Evolutionary conservation across 257 asterid genomes (phyloP), one percentile per base, ranked within the genome.

Genomic region (Nicotiana tabacum): DNA sequence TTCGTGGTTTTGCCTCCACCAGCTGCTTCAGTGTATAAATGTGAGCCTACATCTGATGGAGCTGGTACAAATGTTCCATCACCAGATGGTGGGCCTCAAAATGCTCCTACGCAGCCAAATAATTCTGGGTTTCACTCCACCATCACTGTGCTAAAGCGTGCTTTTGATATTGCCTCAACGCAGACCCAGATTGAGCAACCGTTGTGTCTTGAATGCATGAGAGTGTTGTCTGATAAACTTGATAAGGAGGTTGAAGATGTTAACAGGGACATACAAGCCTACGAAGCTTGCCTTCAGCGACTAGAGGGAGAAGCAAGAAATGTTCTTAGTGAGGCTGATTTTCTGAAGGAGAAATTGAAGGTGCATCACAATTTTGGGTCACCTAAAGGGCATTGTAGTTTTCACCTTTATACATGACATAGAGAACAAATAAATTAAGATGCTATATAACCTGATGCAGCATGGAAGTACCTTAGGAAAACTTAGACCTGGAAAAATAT

Each of bases 201-300:
- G 64, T 72, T 96, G 53, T 96, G 99, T 85, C 95, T 96, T 76
- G 98, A 96, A 89, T 96, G 99, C 93, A 96, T 96, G 99, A 85
- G 96, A 15, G 88, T 96, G 66, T 85, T 96, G 86, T 94, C 98
- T 48, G 98, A 92, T 90, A 96, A 96, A 85, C 97, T 96, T 85
- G 99, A 96, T 82, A 96, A 93, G 90, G 98, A 96, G 92, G 96
- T 94, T 82, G 98, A 96, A 88, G 97, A 96, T 88, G 98, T 92
- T 86, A 88, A 88, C 83, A 86, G 89, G 86, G 99, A 96, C 89
- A 88, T 93, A 74, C 84, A 90, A 83, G 98, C 97, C 30, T 96
- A 96, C 70, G 96, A 96, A 87, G 94, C 92, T 35, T 96, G 99
- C 86, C 95, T 96, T 83, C 95, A 94, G 65, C 94, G 93, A 58